Evolutionary conservation across 805 yeast genomes (phyloP).

Genomic region (Candida pseudofarinosa): DNA sequence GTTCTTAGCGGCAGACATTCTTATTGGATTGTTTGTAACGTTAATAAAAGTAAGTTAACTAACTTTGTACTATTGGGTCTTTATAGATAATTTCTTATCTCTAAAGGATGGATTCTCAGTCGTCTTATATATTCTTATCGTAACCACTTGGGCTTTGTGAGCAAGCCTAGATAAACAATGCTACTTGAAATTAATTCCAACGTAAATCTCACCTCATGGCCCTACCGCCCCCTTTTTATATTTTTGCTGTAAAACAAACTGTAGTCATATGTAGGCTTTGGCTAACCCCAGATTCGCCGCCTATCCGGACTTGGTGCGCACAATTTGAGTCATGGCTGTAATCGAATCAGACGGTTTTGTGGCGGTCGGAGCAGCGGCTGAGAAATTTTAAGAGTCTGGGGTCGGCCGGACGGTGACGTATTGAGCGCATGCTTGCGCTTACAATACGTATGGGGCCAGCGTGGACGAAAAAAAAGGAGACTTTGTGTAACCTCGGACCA

Average conservation of each 20-base stretch:
- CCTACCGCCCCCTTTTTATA: neutral
- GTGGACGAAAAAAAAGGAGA: neutral
- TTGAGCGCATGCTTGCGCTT: neutral
- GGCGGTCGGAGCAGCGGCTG: neutral
- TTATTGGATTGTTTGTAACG: too few species aligned
- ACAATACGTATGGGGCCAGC: neutral
- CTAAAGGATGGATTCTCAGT: neutral
- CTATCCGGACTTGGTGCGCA: neutral
- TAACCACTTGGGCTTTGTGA: neutral
- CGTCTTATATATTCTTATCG: neutral
- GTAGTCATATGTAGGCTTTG: neutral
- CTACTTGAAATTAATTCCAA: neutral
- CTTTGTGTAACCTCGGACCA: neutral
- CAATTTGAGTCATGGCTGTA: neutral
- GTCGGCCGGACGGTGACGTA: neutral
- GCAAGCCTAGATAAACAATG: neutral
- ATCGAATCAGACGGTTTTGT: neutral
- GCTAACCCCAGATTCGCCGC: neutral
- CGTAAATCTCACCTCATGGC: neutral
- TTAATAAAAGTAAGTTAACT: too few species aligned
- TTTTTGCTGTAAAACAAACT: neutral
- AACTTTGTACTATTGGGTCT: too few species aligned
- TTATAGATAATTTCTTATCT: too few species aligned
- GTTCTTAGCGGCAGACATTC: slow-evolving; percentile 22
- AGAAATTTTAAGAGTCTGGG: neutral